A percentile compares a stretch with the other conserved stretches of the same genome.
These are phyloP conservation scores for Malbranchea zuffiana DNA, from an alignment of 2,329 filamentous ascomycete genomes.

Conservation along the genomic window DNA sequence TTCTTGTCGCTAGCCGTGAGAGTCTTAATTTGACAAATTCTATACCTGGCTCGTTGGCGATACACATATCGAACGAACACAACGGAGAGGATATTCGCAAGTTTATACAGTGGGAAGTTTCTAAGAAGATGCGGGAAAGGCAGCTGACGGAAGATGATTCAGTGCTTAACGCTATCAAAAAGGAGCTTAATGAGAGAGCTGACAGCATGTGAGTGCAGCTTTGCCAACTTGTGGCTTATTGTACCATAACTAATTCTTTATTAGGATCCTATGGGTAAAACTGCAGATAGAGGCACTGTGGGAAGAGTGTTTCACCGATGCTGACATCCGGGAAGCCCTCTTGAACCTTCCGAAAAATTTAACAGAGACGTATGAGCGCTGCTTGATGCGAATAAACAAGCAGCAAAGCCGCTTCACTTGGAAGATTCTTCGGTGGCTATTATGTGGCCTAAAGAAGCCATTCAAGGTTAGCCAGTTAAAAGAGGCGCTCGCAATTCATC, in stretches of 20 bases:
- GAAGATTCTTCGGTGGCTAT: not conserved
- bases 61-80: not conserved
- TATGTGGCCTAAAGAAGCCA: not conserved
- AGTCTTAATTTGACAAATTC: not conserved
- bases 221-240: not conserved
- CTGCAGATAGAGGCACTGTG: slow-evolving; percentile 1
- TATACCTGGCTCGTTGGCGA: not conserved
- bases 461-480: not conserved
- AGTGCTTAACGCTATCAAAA: slow-evolving; percentile 1
- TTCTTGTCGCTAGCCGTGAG: not conserved
- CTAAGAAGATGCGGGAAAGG: not conserved
- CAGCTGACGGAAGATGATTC: not conserved
- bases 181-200: slow-evolving; percentile 1
- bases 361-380: not conserved
- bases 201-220: not conserved
- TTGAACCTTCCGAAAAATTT: not conserved
- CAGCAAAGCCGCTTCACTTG: not conserved
- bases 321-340: not conserved
- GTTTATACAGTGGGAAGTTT: not conserved
- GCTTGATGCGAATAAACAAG: not conserved
- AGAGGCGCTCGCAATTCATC: not conserved
- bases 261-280: not conserved
- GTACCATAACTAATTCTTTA: not conserved
- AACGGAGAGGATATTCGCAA: not conserved
- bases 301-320: not conserved